A percentile compares a stretch with the other conserved stretches of the same genome.
Conservation (phyloP, 306 rosid genomes). For the Quillaja saponaria region DNA sequence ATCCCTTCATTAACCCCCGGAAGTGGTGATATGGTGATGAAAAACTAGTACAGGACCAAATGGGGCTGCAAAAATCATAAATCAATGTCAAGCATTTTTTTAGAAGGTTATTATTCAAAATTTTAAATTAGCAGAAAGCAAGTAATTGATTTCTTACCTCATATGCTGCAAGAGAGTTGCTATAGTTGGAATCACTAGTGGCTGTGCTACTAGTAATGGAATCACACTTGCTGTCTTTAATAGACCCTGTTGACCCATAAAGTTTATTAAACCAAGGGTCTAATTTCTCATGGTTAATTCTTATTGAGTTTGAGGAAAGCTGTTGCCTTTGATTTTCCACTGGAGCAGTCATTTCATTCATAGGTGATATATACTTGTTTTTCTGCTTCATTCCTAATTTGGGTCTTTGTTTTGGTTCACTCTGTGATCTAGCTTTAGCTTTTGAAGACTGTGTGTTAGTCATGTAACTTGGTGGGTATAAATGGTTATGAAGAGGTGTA, state of each 20-base stretch:
- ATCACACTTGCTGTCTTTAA: conserved; percentile 35
- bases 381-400: conserved; percentile 32
- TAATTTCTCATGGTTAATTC: conserved; percentile 33
- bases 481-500: conserved; percentile 37
- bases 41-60: conserved; percentile 26
- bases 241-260: conserved; percentile 37
- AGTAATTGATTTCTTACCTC: conserved; percentile 27
- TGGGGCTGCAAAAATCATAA: conserved; percentile 31
- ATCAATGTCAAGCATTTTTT: not conserved
- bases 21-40: too few species aligned
- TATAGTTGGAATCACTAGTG: conserved; percentile 32
- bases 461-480: conserved; percentile 66
- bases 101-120: not conserved
- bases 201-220: conserved; percentile 28
- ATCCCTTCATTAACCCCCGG: too few species aligned
- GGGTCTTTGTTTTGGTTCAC: conserved; percentile 88
- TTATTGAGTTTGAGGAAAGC: conserved; percentile 38
- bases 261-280: conserved; percentile 56
- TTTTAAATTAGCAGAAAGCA: too few species aligned
- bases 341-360: conserved; percentile 8
- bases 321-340: conserved; percentile 44
- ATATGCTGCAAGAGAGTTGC: conserved; percentile 27
- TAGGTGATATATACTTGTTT: conserved; percentile 41
- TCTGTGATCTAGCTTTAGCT: conserved; percentile 75
- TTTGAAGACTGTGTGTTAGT: conserved; percentile 69